These are phyloP conservation scores for Calonectria pteridis DNA, from an alignment of 2,329 filamentous ascomycete species.

Conservation along the genomic window DNA sequence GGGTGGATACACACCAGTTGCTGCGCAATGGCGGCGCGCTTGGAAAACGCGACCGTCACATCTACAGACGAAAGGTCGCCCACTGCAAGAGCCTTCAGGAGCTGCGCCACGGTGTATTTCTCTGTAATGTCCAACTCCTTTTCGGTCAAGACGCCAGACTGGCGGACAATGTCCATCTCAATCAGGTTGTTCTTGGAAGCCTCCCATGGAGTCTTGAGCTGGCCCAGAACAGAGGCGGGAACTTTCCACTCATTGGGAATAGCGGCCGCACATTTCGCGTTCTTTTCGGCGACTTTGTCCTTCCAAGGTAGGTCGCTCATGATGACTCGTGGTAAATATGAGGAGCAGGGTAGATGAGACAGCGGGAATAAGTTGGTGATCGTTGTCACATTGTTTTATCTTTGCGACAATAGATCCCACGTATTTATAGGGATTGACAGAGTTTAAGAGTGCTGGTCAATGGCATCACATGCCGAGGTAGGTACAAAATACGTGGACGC, in stretches of 20 bases:
- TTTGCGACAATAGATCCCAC: neutral
- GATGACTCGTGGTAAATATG: neutral
- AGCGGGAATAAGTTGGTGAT: neutral
- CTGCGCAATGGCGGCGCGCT: slow-evolving; percentile 45
- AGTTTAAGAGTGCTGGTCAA: neutral
- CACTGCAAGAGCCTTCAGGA: slow-evolving; percentile 51
- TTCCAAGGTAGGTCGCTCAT: neutral
- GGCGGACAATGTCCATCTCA: slow-evolving; percentile 29
- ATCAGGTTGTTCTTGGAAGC: slow-evolving; percentile 27
- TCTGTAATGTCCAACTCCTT: slow-evolving; percentile 60
- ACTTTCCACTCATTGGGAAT: slow-evolving; percentile 32
- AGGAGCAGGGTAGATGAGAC: neutral
- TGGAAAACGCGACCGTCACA: slow-evolving; percentile 51
- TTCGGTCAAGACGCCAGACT: slow-evolving; percentile 53
- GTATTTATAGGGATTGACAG: neutral
- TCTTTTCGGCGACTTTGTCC: slow-evolving; percentile 14
- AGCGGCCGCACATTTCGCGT: neutral
- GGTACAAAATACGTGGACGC: neutral
- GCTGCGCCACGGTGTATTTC: slow-evolving; percentile 51
- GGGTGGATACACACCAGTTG: slow-evolving; percentile 40
- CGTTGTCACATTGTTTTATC: neutral
- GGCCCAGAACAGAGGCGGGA: slow-evolving; percentile 3
- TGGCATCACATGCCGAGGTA: neutral
- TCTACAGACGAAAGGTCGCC: slow-evolving; percentile 49
- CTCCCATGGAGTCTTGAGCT: slow-evolving; percentile 19